A percentile compares a stretch with the other conserved stretches of the same genome.
These are phyloP conservation scores for Nitzschia putrida DNA, from an alignment of 108 stramenopile species.

Conservation along the genomic window DNA sequence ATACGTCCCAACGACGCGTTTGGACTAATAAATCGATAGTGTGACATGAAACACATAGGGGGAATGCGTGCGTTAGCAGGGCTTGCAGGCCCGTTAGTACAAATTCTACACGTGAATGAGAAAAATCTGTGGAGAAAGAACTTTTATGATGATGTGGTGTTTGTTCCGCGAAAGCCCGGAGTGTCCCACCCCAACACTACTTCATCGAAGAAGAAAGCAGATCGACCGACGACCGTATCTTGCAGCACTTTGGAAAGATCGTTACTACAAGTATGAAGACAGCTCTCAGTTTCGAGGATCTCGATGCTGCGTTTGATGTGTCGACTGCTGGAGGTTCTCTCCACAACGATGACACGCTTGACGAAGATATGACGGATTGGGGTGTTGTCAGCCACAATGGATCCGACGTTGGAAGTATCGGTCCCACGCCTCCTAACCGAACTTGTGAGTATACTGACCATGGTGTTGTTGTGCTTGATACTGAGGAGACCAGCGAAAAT, in stretches of 20 bases:
- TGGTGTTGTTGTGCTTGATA: conserved; percentile 38
- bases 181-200: no score
- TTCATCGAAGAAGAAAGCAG: no score
- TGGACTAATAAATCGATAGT: no score
- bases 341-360: not conserved
- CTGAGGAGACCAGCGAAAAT: conserved; percentile 1
- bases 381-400: conserved; percentile 19
- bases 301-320: not conserved
- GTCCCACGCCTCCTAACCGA: not conserved
- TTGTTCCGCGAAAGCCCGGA: no score
- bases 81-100: no score
- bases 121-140: no score
- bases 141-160: no score
- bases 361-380: conserved; percentile 5
- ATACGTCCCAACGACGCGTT: no score
- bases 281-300: conserved; percentile 6
- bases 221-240: no score
- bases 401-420: conserved; percentile 3
- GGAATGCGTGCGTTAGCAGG: no score
- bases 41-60: no score
- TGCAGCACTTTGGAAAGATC: not conserved
- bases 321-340: not conserved
- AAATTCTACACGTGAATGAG: no score
- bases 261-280: conserved; percentile 1
- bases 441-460: conserved; percentile 7